Conservation (phyloP, 2,329 filamentous ascomycete species). For the Corinectria fuckeliana region DNA sequence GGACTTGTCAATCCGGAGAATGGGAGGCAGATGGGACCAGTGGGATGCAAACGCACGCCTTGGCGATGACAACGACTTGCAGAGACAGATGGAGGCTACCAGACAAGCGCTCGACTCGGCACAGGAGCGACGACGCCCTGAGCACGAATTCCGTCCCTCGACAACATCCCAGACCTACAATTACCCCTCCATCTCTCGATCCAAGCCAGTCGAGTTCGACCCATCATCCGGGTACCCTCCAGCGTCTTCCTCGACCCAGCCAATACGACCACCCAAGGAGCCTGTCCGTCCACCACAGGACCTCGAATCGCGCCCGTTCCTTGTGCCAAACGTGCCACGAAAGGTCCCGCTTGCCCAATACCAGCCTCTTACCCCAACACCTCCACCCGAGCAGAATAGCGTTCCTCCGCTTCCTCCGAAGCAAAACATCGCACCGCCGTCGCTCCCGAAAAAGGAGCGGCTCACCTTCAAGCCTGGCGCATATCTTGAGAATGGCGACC, state of each 20-base stretch:
- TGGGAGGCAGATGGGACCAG: slow-evolving; percentile 52
- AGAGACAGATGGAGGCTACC: slow-evolving; percentile 60
- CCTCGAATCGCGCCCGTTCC: slow-evolving; percentile 13
- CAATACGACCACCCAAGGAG: slow-evolving; percentile 44
- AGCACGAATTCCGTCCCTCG: slow-evolving; percentile 38
- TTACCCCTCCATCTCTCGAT: slow-evolving; percentile 64
- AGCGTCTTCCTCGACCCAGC: slow-evolving; percentile 36
- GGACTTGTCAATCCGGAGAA: slow-evolving; percentile 62
- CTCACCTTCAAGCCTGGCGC: slow-evolving; percentile 78
- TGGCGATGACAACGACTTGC: slow-evolving; percentile 52
- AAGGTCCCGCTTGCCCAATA: slow-evolving; percentile 39
- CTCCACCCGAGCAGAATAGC: slow-evolving; percentile 12
- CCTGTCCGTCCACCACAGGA: slow-evolving; percentile 34
- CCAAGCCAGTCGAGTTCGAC: slow-evolving; percentile 56
- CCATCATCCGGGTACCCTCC: slow-evolving; percentile 26
- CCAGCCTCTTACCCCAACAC: slow-evolving; percentile 28
- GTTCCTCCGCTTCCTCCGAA: slow-evolving; percentile 42
- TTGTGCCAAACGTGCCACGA: slow-evolving; percentile 37
- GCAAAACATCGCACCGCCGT: slow-evolving; percentile 32
- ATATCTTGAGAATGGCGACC: slow-evolving; percentile 87
- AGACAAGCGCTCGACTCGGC: slow-evolving; percentile 53
- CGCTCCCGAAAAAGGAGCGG: slow-evolving; percentile 56
- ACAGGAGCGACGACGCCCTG: slow-evolving; percentile 31
- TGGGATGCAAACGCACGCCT: slow-evolving; percentile 41
- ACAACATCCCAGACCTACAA: slow-evolving; percentile 49